phyloP scores from a whole-genome alignment of 1,139 yeast species.

The Zygoascus sp. region DNA sequence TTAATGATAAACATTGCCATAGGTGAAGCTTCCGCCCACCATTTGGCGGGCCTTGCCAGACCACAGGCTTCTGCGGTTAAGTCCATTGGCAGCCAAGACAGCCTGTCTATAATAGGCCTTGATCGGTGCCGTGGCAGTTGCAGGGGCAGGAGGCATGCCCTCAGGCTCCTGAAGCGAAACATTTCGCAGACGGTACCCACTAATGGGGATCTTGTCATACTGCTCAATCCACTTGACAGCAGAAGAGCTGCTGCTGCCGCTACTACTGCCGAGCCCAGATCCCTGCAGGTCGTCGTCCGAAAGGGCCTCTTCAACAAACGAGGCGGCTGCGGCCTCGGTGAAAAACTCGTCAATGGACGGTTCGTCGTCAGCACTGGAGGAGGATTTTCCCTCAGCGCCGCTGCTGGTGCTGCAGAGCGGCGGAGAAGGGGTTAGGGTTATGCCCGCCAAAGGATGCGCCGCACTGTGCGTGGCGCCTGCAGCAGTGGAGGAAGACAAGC shows the following conservation, averaged over 20 bases:
- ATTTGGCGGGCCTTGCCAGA: conserved; percentile 53
- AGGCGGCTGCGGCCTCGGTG: conserved; percentile 1
- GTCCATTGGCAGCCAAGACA: conserved; percentile 26
- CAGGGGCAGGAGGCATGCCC: conserved; percentile 13
- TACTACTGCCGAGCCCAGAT: too few relatives aligned
- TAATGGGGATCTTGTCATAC: conserved; percentile 24
- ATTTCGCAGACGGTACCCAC: conserved; percentile 26
- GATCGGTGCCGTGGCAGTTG: conserved; percentile 13
- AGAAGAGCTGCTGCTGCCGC: conserved; percentile 12
- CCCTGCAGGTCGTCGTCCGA: conserved; percentile 18
- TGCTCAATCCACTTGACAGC: conserved; percentile 14
- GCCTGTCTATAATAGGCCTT: conserved; percentile 29
- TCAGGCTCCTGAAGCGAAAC: conserved; percentile 12
- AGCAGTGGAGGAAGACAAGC: background rate
- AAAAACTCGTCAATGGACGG: conserved; percentile 3
- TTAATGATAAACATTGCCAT: conserved; percentile 13
- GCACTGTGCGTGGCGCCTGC: background rate
- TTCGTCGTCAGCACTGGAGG: background rate
- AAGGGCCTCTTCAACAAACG: conserved; percentile 22
- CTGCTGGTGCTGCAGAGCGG: too few relatives aligned
- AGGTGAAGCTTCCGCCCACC: conserved; percentile 30
- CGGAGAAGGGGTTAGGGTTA: background rate
- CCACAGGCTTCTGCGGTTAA: conserved; percentile 46
- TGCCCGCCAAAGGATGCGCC: background rate
- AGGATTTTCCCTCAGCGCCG: background rate